Percentiles rank a stretch among this genome's conserved stretches.
Conservation (phyloP, 176 grass and related monocot species). For the Eragrostis curvula region DNA sequence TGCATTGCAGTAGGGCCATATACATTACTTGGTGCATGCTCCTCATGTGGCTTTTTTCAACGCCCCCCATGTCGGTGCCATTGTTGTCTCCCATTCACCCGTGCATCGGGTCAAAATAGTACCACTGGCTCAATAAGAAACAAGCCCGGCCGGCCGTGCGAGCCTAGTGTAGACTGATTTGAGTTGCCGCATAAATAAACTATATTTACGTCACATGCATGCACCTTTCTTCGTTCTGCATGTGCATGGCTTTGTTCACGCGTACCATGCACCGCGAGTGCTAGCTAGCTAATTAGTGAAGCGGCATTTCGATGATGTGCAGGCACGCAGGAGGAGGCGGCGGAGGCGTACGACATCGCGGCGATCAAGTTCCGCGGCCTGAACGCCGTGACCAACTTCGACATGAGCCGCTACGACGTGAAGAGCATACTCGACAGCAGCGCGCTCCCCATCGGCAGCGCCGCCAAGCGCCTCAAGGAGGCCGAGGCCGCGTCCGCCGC, state of each 20-base stretch:
- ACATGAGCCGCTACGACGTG: conserved; percentile 91
- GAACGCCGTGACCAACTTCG: conserved; percentile 88
- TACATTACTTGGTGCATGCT: conserved; percentile 30
- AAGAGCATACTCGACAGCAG: conserved; percentile 81
- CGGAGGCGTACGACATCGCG: conserved; percentile 85
- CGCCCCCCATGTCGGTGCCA: conserved; percentile 46
- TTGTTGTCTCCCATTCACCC: conserved; percentile 48
- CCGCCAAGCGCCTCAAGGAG: conserved; percentile 80
- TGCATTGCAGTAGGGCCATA: conserved; percentile 32
- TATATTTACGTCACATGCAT: not conserved
- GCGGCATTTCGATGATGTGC: not conserved
- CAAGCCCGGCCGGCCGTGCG: not conserved
- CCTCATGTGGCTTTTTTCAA: conserved; percentile 37
- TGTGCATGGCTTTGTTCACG: not conserved
- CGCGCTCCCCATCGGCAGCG: conserved; percentile 64
- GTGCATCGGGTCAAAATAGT: conserved; percentile 58
- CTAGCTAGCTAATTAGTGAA: not conserved
- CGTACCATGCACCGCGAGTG: not conserved
- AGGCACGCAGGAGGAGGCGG: conserved; percentile 89
- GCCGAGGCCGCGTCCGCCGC: conserved; percentile 37
- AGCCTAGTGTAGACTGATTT: not conserved
- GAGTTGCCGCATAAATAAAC: not conserved
- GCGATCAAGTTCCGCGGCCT: conserved; percentile 88
- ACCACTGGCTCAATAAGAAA: conserved; percentile 28
- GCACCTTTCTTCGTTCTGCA: conserved; percentile 4